Evolutionary conservation across 805 yeast genomes (phyloP).

Genomic region (Pichia thaimueangensis): DNA sequence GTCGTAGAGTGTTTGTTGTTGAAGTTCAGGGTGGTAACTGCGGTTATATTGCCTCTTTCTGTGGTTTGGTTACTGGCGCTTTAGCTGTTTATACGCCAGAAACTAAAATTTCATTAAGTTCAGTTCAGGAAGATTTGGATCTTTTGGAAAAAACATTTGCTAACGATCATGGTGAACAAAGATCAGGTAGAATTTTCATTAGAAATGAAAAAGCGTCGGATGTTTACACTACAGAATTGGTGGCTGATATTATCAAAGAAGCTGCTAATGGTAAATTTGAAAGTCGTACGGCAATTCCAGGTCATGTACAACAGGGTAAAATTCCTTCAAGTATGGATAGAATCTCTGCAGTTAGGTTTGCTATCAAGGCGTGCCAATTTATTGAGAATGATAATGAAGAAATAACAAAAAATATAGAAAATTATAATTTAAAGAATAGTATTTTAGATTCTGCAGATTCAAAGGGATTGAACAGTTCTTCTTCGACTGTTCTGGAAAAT

Average conservation of each 20-base stretch:
- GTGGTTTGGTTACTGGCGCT: conserved; percentile 85
- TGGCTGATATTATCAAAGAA: conserved; percentile 80
- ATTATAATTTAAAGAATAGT: conserved; percentile 21
- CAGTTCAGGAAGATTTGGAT: conserved; percentile 70
- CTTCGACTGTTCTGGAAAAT: background rate
- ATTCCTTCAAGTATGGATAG: conserved; percentile 93
- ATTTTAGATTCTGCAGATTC: conserved; percentile 13
- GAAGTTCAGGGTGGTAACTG: conserved; percentile 98
- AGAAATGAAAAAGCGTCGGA: conserved; percentile 79
- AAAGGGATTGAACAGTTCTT: background rate
- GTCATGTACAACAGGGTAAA: conserved; percentile 98
- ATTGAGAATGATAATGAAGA: conserved; percentile 48
- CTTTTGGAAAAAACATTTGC: conserved; percentile 62
- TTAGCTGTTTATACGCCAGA: conserved; percentile 90
- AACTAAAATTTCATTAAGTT: conserved; percentile 59
- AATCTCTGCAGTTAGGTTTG: conserved; percentile 81
- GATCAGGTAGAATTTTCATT: conserved; percentile 80
- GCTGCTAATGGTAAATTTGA: conserved; percentile 66
- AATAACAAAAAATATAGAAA: conserved; percentile 13
- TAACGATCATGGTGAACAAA: conserved; percentile 68
- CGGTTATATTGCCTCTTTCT: conserved; percentile 85
- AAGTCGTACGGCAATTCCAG: conserved; percentile 93
- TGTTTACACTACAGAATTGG: conserved; percentile 72
- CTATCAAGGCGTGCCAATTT: conserved; percentile 83
- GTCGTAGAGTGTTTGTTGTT: conserved; percentile 91